Evolutionary conservation across 768 basidiomycete species (phyloP), one percentile per base, ranked within the genome.

Genomic region (Tylopilus cervinicoccineus): DNA sequence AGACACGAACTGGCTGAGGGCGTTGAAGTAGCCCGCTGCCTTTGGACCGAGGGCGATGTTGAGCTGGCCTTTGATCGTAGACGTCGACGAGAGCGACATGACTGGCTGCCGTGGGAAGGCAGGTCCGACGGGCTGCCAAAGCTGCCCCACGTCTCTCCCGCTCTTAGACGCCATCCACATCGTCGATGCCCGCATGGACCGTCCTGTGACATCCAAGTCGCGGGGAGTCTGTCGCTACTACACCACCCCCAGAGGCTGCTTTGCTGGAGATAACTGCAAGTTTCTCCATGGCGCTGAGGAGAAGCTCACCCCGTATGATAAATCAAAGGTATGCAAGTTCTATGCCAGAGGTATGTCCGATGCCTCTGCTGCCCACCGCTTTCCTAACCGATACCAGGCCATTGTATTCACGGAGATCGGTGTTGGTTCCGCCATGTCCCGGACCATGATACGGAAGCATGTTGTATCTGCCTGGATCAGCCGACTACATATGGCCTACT

Each of bases 81-180:
- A 76, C 7, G 87, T 88, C 12, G 86, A 86, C 27, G 83, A 81
- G 46, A 89, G 71, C 22, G 87, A 88, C 87, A 89, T 89, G 52
- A 29, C 23, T 5, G 22, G 2, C 5, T 20, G 4, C 33, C 57
- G 61, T 55, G 62, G 41, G 53, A 64, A 61, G 45, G 42, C 1
- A 0, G n/a, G n/a, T n/a, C n/a, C n/a, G n/a, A n/a, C n/a, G n/a
- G n/a, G n/a, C n/a, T n/a, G n/a, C n/a, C n/a, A n/a, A n/a, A n/a
- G n/a, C n/a, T n/a, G n/a, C n/a, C n/a, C n/a, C n/a, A 29, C 28
- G 4, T 12, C 10, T 22, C 10, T 24, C 32, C 40, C 41, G 38
- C 20, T 38, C 49, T 45, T 22, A 3, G 23, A 50, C 59, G 26
- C 49, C 23, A 33, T 38, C 23, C 22, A 44, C 47, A 28, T 32